Evolutionary conservation across 352 stramenopile genomes (phyloP).

Genomic region (Blastocystis sp.): DNA sequence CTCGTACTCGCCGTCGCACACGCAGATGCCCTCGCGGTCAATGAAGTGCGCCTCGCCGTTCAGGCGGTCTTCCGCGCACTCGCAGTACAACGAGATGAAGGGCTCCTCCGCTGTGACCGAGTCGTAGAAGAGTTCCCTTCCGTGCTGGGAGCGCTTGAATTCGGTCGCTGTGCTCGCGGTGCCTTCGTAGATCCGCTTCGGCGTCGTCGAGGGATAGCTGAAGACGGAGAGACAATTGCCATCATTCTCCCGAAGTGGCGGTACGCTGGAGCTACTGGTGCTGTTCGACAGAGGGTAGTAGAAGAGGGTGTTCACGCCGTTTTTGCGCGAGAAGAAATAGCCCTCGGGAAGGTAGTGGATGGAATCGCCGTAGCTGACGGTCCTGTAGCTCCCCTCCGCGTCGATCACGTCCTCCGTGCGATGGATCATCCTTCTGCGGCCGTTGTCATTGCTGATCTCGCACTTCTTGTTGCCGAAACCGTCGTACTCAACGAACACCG

Average conservation of each 20-base stretch:
- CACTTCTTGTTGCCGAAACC: neutral
- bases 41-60: slow-evolving; percentile 3
- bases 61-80: neutral
- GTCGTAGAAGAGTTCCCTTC: neutral
- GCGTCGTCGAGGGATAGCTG: neutral
- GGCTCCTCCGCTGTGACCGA: neutral
- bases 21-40: neutral
- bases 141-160: neutral
- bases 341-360: neutral
- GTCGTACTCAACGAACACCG: slow-evolving; percentile 1
- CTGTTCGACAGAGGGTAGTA: neutral
- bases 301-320: neutral
- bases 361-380: neutral
- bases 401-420: neutral
- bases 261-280: neutral
- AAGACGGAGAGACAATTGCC: neutral
- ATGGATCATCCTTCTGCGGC: neutral
- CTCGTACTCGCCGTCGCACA: slow-evolving; percentile 9
- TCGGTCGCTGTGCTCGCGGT: neutral
- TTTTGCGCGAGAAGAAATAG: neutral
- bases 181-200: neutral
- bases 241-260: neutral
- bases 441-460: neutral
- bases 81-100: neutral
- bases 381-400: neutral